Conservation (phyloP, 768 basidiomycete genomes). For the Wakefieldia striispora region DNA sequence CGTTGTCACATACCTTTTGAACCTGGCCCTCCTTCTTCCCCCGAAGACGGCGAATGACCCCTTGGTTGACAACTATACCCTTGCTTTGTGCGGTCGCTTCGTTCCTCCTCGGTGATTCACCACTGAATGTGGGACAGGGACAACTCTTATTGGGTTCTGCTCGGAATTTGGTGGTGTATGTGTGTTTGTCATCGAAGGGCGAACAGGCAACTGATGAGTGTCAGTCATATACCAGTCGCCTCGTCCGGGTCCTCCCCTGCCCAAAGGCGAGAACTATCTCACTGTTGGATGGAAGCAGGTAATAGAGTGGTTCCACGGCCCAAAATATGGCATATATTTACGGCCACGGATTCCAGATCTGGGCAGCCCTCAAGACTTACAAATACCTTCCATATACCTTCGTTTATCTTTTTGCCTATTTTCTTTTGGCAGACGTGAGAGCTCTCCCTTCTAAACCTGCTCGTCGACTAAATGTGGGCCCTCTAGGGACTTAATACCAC, state of each 20-base stretch:
- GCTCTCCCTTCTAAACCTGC: neutral
- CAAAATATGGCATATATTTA: neutral
- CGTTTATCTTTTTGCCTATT: conserved; percentile 72
- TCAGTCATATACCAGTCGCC: conserved; percentile 81
- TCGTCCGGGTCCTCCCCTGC: conserved; percentile 77
- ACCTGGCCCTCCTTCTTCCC: conserved; percentile 69
- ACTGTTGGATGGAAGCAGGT: conserved; percentile 89
- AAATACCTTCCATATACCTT: conserved; percentile 80
- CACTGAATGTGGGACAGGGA: conserved; percentile 39
- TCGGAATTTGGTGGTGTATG: conserved; percentile 89
- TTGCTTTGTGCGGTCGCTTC: conserved; percentile 57
- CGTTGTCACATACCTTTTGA: conserved; percentile 60
- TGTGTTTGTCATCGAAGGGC: conserved; percentile 20
- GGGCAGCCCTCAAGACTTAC: conserved; percentile 72
- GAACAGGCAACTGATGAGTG: neutral
- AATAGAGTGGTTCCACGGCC: neutral
- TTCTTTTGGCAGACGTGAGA: conserved; percentile 74
- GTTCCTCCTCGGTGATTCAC: neutral
- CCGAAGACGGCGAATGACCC: conserved; percentile 41
- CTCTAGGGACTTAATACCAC: conserved; percentile 77
- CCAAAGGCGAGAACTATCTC: conserved; percentile 71
- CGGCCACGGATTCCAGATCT: conserved; percentile 49
- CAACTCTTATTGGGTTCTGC: conserved; percentile 73
- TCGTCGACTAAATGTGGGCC: neutral
- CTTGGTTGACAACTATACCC: conserved; percentile 69